Percentiles rank a stretch among this genome's conserved stretches.
Evolutionary conservation across 768 basidiomycete genomes (phyloP).

Genomic region (Boletales sp.): DNA sequence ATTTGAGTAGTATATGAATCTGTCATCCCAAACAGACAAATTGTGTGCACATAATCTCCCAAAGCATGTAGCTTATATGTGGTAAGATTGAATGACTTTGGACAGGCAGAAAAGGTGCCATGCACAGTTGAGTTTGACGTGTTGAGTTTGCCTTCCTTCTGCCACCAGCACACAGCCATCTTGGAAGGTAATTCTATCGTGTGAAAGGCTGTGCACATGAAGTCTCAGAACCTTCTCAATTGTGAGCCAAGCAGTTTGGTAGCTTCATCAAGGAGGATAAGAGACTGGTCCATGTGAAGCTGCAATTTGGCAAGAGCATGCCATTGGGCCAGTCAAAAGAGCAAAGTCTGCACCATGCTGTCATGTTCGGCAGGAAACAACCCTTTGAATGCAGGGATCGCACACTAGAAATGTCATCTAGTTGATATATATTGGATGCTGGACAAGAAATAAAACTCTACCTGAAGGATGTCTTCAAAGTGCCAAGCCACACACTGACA

Average conservation of each 20-base stretch:
- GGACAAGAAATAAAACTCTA: background rate
- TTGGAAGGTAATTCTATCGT: constrained; percentile 26
- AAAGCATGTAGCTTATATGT: constrained; percentile 37
- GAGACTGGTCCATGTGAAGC: constrained; percentile 29
- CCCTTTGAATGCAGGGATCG: constrained; percentile 31
- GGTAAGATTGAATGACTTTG: constrained; percentile 26
- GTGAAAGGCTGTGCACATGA: constrained; percentile 22
- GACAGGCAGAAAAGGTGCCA: background rate
- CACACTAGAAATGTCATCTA: constrained; percentile 16
- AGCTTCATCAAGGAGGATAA: constrained; percentile 13
- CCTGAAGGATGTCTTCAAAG: constrained; percentile 44
- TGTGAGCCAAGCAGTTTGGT: constrained; percentile 13
- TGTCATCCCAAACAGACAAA: constrained; percentile 30
- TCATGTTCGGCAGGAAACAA: constrained; percentile 27
- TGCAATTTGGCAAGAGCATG: constrained; percentile 34
- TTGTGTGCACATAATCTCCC: constrained; percentile 29
- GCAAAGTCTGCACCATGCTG: constrained; percentile 10
- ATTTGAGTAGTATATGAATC: constrained; percentile 28
- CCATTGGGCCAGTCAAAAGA: constrained; percentile 30
- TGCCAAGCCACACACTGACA: constrained; percentile 36
- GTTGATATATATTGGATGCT: background rate
- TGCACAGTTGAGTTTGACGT: background rate
- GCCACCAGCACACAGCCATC: constrained; percentile 12
- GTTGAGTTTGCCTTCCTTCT: background rate
- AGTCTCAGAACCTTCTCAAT: constrained; percentile 22